Evolutionary conservation across 2,329 filamentous ascomycete species (phyloP).

Genomic region (Hysterium pulicare): DNA sequence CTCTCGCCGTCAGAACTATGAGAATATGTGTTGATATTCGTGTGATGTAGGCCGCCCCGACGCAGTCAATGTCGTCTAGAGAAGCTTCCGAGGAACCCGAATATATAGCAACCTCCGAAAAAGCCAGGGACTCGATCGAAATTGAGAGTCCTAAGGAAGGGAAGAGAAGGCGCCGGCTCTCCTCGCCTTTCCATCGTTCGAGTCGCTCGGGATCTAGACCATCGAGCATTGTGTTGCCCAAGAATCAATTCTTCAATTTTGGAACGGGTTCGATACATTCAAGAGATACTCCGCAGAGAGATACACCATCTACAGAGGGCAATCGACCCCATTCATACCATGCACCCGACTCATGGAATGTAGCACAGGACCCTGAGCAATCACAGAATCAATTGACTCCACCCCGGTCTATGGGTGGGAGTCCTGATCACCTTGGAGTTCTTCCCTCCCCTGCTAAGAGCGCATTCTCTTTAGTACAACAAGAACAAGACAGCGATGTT

Average conservation of each 20-base stretch:
- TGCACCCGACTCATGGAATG: slow-evolving; percentile 26
- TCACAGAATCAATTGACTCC: slow-evolving; percentile 5
- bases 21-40: slow-evolving; percentile 29
- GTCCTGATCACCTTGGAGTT: slow-evolving; percentile 19
- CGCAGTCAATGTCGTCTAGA: slow-evolving; percentile 26
- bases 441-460: slow-evolving; percentile 30
- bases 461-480: slow-evolving; percentile 18
- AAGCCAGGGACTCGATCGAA: slow-evolving; percentile 11
- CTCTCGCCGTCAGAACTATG: slow-evolving; percentile 3
- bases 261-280: slow-evolving; percentile 10
- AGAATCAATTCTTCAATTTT: slow-evolving; percentile 13
- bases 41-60: slow-evolving; percentile 30
- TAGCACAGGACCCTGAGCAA: slow-evolving; percentile 9
- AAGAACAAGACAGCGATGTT: slow-evolving; percentile 17
- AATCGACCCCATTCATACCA: slow-evolving; percentile 29
- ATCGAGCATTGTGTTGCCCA: slow-evolving; percentile 26
- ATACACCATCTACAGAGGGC: slow-evolving; percentile 15
- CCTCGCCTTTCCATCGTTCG: slow-evolving; percentile 32
- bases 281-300: slow-evolving; percentile 21
- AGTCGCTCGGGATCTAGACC: slow-evolving; percentile 30
- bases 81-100: slow-evolving; percentile 32
- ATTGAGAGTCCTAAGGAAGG: slow-evolving; percentile 15
- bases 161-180: slow-evolving; percentile 29
- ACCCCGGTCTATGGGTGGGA: background rate
- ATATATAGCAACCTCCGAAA: slow-evolving; percentile 14